Evolutionary conservation across 345 rosid species (phyloP).

Genomic region (Syzygium aromaticum): DNA sequence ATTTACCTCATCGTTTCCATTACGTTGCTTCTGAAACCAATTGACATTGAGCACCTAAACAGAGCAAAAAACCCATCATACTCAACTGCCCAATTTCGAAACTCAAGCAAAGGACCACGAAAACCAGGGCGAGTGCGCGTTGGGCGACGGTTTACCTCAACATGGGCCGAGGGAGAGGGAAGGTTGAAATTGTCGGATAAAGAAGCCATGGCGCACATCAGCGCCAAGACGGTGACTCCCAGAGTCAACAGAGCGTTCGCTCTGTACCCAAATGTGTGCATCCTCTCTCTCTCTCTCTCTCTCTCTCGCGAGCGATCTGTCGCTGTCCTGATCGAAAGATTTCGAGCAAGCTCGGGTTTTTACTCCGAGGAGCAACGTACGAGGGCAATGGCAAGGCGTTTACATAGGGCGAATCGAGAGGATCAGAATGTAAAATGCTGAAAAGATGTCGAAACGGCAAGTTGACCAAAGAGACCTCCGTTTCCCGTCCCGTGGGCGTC

Average conservation of each 20-base stretch:
- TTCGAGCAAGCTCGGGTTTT: not conserved
- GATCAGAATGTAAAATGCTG: not conserved
- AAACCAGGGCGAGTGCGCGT: not conserved
- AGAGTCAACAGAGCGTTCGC: conserved; percentile 80
- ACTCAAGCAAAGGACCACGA: not conserved
- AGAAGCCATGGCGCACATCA: conserved; percentile 79
- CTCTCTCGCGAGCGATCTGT: not conserved
- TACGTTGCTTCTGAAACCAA: conserved; percentile 77
- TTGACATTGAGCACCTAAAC: conserved; percentile 76
- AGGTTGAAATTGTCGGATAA: conserved; percentile 70
- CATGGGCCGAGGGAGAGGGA: conserved; percentile 69
- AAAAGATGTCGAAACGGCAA: not conserved
- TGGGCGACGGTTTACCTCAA: conserved; percentile 41
- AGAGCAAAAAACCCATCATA: not conserved
- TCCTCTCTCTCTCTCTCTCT: conserved; percentile 3
- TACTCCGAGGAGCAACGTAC: not conserved
- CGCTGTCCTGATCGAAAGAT: not conserved
- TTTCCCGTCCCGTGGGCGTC: too few species aligned
- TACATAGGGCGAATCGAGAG: not conserved
- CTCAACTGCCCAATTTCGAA: not conserved
- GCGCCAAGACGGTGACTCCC: conserved; percentile 65
- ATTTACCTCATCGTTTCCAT: conserved; percentile 89
- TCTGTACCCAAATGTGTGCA: conserved; percentile 92
- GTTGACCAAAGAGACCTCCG: not conserved
- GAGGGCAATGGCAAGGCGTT: not conserved